Base-by-base conservation (phyloP, 2,329 filamentous ascomycete species). In the Penicillium fuscoglaucum region DNA sequence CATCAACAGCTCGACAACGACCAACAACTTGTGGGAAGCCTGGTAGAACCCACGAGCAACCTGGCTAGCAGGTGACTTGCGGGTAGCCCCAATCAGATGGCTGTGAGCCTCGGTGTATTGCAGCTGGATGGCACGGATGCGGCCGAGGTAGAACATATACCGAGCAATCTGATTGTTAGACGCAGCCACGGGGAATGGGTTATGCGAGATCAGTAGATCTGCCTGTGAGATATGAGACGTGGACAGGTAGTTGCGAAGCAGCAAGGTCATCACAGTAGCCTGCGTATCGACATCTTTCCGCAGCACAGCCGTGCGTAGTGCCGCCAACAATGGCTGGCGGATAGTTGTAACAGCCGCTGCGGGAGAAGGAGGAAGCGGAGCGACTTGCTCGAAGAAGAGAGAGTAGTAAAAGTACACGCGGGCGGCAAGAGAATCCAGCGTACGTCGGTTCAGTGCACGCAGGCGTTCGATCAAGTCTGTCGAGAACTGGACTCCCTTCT, bases 321-420 rank as follows among this genome's bases (percentile, higher is more conserved):
- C 93, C 54, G 90, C 87, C 55, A 99, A 86, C 51, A 99, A 84
- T 62, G 87, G 89, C 56, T 93, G 91, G 59, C 95, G 89, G 70
- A 96, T 92, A 41, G 88, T 84, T 61, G 97, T 90, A 65, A 96
- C 86, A 4, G 92, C 89, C 7, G 93, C 96, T 70, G 91, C 88
- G 56, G 91, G 89, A 52, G 93, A 97, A 26, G 93, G 93, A 45
- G 95, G 90, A 62, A 93, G 85, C 24, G 93, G 93, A 60, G 87
- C 86, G 61, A 96, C 85, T 76, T 96, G 88, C 83, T 99, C 95
- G 79, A 89, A 91, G 82, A 98, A 98, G 68, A 98, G 83, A 26
- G 91, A 91, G 79, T 91, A 96, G 83, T 99, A 99, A 79, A 97
- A 98, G 83, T 97, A 99, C 63, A 93, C 92, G 78, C 96, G 96